Evolutionary conservation across 2,329 filamentous ascomycete genomes (phyloP), one percentile per base, ranked within the genome.

Genomic region (Fusarium nisikadoi): DNA sequence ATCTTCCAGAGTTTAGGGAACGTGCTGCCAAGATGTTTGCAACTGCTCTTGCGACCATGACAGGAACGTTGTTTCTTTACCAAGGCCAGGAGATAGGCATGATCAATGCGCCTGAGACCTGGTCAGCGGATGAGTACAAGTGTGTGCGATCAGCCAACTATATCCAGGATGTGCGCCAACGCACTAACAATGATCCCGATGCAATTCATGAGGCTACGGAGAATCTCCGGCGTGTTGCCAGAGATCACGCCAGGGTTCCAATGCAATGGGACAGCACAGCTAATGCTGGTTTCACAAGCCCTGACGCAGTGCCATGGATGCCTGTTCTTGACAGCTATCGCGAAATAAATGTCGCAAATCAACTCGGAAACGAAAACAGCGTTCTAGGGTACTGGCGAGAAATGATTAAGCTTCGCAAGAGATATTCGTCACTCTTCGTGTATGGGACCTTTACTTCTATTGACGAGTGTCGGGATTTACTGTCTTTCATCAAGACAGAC

Each of bases 41-140:
- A 0, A 81, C 89, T 3, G 82, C 90, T 70, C 83, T 87, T 65
- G 77, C 81, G 0, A 84, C 83, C 6, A 81, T 88, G 83, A 79
- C 85, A 16, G 90, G 90, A n/a, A 91, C 90, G 0, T 83, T 90
- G 4, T 92, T 89, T 77, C 81, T 92, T 5, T 92, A 91, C 76
- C 90, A 92, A 75, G 90, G 90, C 11, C 38, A 41, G 20, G 38
- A n/a, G 38, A 41, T 41, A n/a, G 38, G 38, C 38, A 41, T 41
- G 38, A 83, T 87, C 27, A 92, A 92, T 73, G 84, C 89, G 10
- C 89, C 90, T 0, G 80, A 80, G 14, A 20, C 43, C 19, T 46
- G 43, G 43, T 46, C 43, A 13, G 43, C 43, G 14, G 43, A 46
- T 46, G 25, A 46, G 17, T 46, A 46, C 25, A 81, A 83, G 1